Evolutionary conservation across 1,284 basidiomycete genomes (phyloP).

Genomic region (Apiotrichum porosum): DNA sequence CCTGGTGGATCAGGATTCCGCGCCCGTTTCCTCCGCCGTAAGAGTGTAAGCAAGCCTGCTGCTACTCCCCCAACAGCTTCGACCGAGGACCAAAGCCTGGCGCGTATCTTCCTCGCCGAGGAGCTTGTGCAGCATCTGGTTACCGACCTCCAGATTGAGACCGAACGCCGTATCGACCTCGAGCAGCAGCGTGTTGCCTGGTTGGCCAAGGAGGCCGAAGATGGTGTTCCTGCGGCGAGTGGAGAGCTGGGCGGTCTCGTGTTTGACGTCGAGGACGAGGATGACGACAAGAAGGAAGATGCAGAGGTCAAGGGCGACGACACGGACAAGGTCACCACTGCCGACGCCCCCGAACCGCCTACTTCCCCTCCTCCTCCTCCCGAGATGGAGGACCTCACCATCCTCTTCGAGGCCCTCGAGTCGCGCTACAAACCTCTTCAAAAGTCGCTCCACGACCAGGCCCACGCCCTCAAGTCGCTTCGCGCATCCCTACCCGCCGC

Average conservation of each 20-base stretch:
- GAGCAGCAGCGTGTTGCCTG: constrained; percentile 51
- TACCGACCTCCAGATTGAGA: constrained; percentile 63
- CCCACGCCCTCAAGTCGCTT: constrained; percentile 34
- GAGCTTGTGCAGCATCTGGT: constrained; percentile 59
- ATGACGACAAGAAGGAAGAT: constrained; percentile 2
- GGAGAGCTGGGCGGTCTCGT: constrained; percentile 4
- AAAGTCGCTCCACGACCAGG: constrained; percentile 40
- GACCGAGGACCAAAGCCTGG: constrained; percentile 46
- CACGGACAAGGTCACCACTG: neutral
- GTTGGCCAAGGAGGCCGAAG: constrained; percentile 42
- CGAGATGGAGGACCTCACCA: constrained; percentile 20
- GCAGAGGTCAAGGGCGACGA: neutral
- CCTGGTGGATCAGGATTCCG: neutral
- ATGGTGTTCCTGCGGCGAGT: constrained; percentile 18
- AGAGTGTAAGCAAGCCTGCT: neutral
- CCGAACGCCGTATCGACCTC: constrained; percentile 56
- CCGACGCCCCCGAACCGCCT: neutral
- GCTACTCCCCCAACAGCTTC: neutral
- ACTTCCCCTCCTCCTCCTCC: constrained; percentile 1
- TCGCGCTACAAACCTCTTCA: constrained; percentile 34
- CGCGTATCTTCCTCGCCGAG: constrained; percentile 59
- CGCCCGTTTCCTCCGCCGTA: constrained; percentile 3
- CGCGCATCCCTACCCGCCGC: constrained; percentile 22
- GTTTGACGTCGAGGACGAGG: constrained; percentile 3
- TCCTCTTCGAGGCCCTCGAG: constrained; percentile 30